Evolutionary conservation across 2,329 filamentous ascomycete genomes (phyloP).

Genomic region (Coniochaeta ligniaria): DNA sequence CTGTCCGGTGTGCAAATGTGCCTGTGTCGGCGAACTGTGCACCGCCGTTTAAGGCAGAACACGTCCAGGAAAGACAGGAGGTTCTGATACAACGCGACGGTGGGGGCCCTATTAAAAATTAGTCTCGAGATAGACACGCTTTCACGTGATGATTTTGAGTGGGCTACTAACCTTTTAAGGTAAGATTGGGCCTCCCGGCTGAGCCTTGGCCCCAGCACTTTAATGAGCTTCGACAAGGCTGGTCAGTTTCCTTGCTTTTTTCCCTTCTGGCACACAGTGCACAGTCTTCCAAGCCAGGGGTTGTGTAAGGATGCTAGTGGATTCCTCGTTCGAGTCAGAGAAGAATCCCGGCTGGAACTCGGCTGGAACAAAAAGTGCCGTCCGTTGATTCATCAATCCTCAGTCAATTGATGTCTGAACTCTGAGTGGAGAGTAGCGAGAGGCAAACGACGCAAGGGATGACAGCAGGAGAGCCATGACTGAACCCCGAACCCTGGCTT

Average conservation of each 20-base stretch:
- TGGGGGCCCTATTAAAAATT: too few relatives aligned
- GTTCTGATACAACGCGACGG: neutral
- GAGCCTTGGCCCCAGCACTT: neutral
- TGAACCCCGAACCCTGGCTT: neutral
- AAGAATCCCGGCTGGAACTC: neutral
- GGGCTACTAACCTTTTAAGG: too few relatives aligned
- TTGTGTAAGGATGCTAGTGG: neutral
- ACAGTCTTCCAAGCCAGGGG: neutral
- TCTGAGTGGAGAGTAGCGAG: slow-evolving; percentile 2
- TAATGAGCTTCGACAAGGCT: neutral
- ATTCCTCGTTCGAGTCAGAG: neutral
- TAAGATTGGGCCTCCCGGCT: neutral
- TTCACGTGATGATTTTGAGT: neutral
- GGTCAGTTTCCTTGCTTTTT: neutral
- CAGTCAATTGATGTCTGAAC: neutral
- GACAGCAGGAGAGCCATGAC: slow-evolving; percentile 1
- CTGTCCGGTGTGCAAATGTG: neutral
- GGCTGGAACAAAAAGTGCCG: neutral
- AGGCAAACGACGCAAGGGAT: slow-evolving; percentile 4
- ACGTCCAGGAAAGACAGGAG: neutral
- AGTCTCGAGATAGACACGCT: too few relatives aligned
- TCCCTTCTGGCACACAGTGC: too few relatives aligned
- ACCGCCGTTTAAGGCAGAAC: neutral
- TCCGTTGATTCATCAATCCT: neutral
- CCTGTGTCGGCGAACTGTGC: neutral